Conservation (phyloP, 2,329 filamentous ascomycete species). For the Penicillium sp. region DNA sequence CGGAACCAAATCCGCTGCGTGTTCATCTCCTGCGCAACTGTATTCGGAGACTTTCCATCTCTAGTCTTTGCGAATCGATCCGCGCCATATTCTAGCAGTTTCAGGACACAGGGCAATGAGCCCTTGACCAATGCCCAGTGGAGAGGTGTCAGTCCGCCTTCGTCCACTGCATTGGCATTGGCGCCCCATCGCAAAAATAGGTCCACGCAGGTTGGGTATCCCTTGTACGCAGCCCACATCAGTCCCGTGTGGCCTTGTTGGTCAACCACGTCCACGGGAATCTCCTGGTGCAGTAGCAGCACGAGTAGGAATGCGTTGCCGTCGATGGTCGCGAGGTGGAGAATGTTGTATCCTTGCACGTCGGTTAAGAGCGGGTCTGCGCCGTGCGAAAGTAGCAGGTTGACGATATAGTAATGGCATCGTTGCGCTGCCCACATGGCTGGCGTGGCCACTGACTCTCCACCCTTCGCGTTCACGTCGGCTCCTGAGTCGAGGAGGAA, state of each 20-base stretch:
- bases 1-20: constrained; percentile 80
- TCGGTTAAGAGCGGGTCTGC: constrained; percentile 92
- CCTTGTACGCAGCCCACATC: constrained; percentile 99
- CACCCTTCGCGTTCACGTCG: constrained; percentile 92
- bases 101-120: constrained; percentile 84
- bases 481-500: constrained; percentile 86
- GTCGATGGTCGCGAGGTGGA: constrained; percentile 96
- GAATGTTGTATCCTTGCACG: constrained; percentile 94
- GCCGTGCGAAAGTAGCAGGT: constrained; percentile 86
- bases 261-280: constrained; percentile 89
- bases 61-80: constrained; percentile 89
- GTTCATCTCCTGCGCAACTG: constrained; percentile 88
- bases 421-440: constrained; percentile 97
- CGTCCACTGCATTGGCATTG: constrained; percentile 86
- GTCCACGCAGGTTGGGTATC: constrained; percentile 89
- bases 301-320: constrained; percentile 90
- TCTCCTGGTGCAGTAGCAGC: constrained; percentile 90
- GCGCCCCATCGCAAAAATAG: constrained; percentile 93
- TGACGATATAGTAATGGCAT: constrained; percentile 95
- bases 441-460: constrained; percentile 90
- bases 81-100: constrained; percentile 91
- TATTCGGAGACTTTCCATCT: constrained; percentile 85
- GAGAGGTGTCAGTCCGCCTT: constrained; percentile 90
- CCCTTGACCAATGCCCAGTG: constrained; percentile 98
- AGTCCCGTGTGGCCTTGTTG: constrained; percentile 88